Percentiles rank a stretch among this genome's conserved stretches.
These are phyloP conservation scores for Stevia rebaudiana DNA, from an alignment of 140 eudicot species.

Conservation along the genomic window DNA sequence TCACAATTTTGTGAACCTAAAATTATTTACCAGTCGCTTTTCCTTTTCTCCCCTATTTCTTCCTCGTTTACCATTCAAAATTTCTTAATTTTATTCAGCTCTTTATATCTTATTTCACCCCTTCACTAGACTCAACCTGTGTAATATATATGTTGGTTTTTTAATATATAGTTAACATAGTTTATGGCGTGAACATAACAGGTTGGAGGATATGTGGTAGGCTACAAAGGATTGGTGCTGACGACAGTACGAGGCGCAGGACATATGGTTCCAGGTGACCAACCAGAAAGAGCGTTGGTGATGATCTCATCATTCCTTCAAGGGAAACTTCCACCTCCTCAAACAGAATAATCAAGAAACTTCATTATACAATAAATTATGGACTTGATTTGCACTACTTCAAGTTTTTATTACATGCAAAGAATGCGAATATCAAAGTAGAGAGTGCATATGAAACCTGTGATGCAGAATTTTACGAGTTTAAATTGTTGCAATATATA, in stretches of 20 bases:
- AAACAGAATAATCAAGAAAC: background rate
- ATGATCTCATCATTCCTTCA: conserved; percentile 42
- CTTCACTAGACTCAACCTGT: too few species aligned
- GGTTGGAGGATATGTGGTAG: conserved; percentile 57
- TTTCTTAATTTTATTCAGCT: too few species aligned
- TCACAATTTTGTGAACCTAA: too few species aligned
- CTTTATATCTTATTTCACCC: too few species aligned
- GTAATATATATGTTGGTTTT: too few species aligned
- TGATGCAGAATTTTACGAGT: background rate
- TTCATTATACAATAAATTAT: background rate
- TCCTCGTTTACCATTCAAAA: too few species aligned
- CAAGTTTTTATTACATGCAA: background rate
- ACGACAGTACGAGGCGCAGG: conserved; percentile 50
- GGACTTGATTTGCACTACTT: background rate
- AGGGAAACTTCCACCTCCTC: conserved; percentile 39
- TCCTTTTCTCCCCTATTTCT: too few species aligned
- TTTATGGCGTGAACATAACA: background rate
- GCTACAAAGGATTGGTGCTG: conserved; percentile 33
- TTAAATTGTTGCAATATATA: background rate
- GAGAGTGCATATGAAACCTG: background rate
- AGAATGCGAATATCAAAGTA: background rate
- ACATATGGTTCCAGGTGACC: conserved; percentile 45
- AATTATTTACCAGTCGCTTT: too few species aligned
- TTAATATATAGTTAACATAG: too few species aligned
- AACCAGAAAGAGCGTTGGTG: conserved; percentile 38